Conservation (phyloP, 441 rosid genomes). For the Populus hybrid region DNA sequence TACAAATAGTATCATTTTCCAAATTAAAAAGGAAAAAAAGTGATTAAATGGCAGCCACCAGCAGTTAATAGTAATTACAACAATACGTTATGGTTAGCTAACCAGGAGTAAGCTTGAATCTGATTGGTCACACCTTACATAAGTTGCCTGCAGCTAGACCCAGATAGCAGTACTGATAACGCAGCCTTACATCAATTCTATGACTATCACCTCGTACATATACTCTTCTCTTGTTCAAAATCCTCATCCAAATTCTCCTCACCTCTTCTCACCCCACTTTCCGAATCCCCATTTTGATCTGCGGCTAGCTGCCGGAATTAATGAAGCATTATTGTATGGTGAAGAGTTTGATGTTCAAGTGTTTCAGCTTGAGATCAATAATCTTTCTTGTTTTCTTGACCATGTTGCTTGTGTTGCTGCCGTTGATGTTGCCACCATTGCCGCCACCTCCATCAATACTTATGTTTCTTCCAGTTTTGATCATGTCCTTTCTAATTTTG, state of each 20-base stretch:
- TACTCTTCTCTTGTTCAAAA: background rate
- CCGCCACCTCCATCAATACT: constrained; percentile 31
- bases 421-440: constrained; percentile 31
- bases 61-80: background rate
- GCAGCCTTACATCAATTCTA: background rate
- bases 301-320: background rate
- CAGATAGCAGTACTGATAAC: background rate
- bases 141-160: background rate
- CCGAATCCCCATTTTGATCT: background rate
- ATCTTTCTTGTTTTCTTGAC: constrained; percentile 22
- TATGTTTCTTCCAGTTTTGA: constrained; percentile 27
- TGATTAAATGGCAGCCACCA: background rate
- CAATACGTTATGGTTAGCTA: background rate
- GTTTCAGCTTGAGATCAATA: background rate
- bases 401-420: constrained; percentile 20
- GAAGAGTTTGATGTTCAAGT: background rate
- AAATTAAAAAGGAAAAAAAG: no score
- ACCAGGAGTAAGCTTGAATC: background rate
- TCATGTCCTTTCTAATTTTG: constrained; percentile 20
- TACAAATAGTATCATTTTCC: no score
- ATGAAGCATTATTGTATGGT: background rate
- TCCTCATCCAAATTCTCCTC: background rate
- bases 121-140: background rate
- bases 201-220: background rate
- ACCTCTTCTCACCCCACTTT: no score